These are phyloP conservation scores for Punctularia strigosozonata DNA, from an alignment of 768 basidiomycete genomes.

Conservation along the genomic window DNA sequence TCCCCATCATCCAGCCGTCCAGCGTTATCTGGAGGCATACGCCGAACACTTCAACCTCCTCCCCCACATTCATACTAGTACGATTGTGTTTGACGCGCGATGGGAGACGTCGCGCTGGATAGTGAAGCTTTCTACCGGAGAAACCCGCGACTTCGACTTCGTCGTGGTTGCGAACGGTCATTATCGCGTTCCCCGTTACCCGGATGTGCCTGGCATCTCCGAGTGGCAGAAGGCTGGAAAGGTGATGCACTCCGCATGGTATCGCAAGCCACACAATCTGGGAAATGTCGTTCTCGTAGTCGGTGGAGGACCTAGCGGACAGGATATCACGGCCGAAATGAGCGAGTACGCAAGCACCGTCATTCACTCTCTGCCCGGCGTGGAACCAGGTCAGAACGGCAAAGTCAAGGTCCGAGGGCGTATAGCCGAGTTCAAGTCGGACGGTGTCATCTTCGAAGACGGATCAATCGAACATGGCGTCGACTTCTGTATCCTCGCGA, in stretches of 20 bases:
- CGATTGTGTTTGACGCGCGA: constrained; percentile 35
- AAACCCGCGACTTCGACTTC: constrained; percentile 39
- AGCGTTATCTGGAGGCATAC: constrained; percentile 60
- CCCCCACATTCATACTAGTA: constrained; percentile 52
- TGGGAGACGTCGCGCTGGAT: constrained; percentile 37
- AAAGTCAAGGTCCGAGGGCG: constrained; percentile 9
- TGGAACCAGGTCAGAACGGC: constrained; percentile 18
- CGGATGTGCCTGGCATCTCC: constrained; percentile 44
- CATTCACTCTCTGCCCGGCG: constrained; percentile 41
- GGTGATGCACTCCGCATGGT: constrained; percentile 59
- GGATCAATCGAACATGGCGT: constrained; percentile 41
- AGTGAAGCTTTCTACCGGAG: constrained; percentile 27
- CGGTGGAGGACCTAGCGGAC: constrained; percentile 50
- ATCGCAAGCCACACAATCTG: constrained; percentile 36
- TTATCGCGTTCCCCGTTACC: constrained; percentile 52
- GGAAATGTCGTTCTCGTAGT: constrained; percentile 32
- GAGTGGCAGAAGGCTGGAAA: constrained; percentile 41
- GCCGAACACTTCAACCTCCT: constrained; percentile 47
- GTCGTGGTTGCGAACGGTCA: constrained; percentile 72
- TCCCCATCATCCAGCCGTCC: constrained; percentile 49
- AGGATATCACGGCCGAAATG: constrained; percentile 56
- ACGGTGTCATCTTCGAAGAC: constrained; percentile 44
- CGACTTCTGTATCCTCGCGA: constrained; percentile 61
- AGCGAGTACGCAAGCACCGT: constrained; percentile 28
- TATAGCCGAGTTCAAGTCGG: constrained; percentile 5